Conservation (phyloP, 208 protist species). For the Trypanosoma vivax region DNA sequence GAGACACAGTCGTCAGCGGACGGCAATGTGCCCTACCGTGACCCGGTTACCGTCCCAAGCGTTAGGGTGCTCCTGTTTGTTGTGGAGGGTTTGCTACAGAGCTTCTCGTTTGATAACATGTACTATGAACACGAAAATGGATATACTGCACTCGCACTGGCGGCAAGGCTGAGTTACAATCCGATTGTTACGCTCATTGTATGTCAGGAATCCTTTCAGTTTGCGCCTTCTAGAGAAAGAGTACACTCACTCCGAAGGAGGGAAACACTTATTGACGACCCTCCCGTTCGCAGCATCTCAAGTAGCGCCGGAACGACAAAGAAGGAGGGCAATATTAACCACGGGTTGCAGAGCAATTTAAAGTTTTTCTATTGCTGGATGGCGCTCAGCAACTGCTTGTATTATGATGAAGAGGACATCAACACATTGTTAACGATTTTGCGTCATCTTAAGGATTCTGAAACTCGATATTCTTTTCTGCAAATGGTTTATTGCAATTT, state of each 20-base stretch:
- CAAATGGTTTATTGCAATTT: constrained; percentile 64
- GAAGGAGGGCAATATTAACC: neutral
- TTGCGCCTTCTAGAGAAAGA: no score
- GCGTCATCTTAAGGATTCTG: constrained; percentile 28
- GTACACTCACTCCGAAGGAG: no score
- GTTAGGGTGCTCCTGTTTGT: constrained; percentile 25
- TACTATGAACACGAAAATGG: constrained; percentile 24
- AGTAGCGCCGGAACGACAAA: neutral
- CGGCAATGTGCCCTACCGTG: constrained; percentile 10
- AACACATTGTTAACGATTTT: constrained; percentile 41
- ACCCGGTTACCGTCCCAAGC: constrained; percentile 27
- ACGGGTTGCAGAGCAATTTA: constrained; percentile 4
- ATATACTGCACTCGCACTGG: constrained; percentile 58
- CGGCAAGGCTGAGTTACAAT: constrained; percentile 45
- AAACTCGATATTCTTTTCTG: constrained; percentile 38
- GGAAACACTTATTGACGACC: neutral
- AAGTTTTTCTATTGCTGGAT: constrained; percentile 16
- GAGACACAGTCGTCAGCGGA: neutral
- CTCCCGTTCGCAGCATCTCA: no score
- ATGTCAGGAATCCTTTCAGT: neutral
- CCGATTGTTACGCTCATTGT: constrained; percentile 44
- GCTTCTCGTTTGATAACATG: constrained; percentile 19
- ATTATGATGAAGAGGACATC: constrained; percentile 60
- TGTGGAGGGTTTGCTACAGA: constrained; percentile 21
- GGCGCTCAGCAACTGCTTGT: constrained; percentile 51